Conservation (phyloP, 2,329 filamentous ascomycete genomes). For the Calonectria hongkongensis region DNA sequence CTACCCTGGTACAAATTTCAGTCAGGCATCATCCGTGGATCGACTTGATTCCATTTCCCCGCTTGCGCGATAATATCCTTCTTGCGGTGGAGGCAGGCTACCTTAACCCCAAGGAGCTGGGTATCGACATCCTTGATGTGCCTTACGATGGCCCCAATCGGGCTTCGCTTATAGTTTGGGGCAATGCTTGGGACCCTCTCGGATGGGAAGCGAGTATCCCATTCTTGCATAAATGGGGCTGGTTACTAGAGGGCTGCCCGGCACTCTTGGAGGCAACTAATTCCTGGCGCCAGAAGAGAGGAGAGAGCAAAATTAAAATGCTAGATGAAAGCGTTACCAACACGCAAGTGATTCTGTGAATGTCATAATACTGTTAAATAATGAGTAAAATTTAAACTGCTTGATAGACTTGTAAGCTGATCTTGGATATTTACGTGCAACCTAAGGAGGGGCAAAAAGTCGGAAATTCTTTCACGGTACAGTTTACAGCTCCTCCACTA, state of each 20-base stretch:
- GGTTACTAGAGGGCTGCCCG: neutral
- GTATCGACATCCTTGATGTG: neutral
- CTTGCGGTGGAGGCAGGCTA: neutral
- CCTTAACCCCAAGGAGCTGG: neutral
- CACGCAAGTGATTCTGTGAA: too few species aligned
- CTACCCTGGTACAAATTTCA: neutral
- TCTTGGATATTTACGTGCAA: too few species aligned
- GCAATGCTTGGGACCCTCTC: neutral
- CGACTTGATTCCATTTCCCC: neutral
- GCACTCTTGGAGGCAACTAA: neutral
- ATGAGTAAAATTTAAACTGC: too few species aligned
- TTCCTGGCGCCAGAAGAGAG: neutral
- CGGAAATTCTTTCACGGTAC: too few species aligned
- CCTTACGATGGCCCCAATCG: neutral
- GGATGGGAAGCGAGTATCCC: neutral
- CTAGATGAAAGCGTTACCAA: too few species aligned
- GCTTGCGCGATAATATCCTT: neutral
- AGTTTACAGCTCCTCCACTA: too few species aligned
- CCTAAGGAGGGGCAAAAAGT: too few species aligned
- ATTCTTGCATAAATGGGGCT: neutral
- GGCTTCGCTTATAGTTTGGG: neutral
- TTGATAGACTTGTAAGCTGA: too few species aligned
- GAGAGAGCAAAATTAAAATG: too few species aligned
- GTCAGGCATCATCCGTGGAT: neutral
- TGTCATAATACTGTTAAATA: too few species aligned